These are phyloP conservation scores for Gracilaria domingensis DNA, from an alignment of 23 red algal genomes.

Conservation along the genomic window DNA sequence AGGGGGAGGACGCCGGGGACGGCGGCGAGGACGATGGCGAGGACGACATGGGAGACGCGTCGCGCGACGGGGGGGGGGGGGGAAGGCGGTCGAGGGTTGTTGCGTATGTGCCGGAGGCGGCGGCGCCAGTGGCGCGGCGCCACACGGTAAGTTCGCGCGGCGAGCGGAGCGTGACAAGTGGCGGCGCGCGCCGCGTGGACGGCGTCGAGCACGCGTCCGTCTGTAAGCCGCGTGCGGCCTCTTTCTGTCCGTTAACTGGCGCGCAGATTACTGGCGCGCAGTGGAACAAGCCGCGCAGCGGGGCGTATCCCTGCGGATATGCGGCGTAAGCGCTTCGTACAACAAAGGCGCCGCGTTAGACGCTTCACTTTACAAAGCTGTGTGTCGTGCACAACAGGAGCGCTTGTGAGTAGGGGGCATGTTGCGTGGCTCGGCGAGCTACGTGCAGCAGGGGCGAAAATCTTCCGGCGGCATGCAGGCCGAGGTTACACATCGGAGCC, in stretches of 20 bases:
- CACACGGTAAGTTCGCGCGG: conserved; percentile 2
- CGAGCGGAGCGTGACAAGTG: not conserved
- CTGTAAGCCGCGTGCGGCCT: not conserved
- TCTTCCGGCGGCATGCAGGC: not conserved
- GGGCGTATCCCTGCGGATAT: too few species aligned
- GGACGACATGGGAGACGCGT: not conserved
- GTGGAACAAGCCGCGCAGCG: too few species aligned
- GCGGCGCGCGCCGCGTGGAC: too few species aligned
- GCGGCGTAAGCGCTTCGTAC: not conserved
- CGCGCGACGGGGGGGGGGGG: not conserved
- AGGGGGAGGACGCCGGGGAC: not conserved
- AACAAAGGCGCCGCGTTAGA: not conserved
- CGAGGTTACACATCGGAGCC: not conserved
- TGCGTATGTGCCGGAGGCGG: too few species aligned
- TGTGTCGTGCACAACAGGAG: not conserved
- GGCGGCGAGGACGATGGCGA: not conserved
- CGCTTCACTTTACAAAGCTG: conserved; percentile 13
- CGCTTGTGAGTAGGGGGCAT: not conserved
- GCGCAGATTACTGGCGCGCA: not conserved
- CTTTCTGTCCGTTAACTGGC: conserved; percentile 14
- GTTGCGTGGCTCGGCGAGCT: not conserved
- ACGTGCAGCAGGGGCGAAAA: not conserved
- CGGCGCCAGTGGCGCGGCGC: too few species aligned
- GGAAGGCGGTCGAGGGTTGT: too few species aligned
- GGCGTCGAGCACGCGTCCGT: too few species aligned